Conservation (phyloP, 2,329 filamentous ascomycete species). For the Corynespora cassiicola region DNA sequence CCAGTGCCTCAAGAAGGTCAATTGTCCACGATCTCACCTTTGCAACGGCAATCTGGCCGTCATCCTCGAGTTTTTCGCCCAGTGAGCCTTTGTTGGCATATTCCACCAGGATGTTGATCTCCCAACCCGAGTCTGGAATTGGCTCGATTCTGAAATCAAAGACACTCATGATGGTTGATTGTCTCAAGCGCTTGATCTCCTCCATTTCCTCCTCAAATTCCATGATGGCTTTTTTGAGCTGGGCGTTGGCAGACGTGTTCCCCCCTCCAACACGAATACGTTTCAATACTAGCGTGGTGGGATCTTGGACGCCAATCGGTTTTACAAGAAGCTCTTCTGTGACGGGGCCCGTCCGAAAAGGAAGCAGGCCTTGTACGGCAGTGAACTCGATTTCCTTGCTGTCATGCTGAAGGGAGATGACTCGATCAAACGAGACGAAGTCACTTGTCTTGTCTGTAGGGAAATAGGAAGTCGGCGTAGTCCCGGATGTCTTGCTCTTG, state of each 20-base stretch:
- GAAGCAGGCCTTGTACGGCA: conserved; percentile 70
- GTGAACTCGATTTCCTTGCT: conserved; percentile 70
- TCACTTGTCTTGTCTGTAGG: conserved; percentile 43
- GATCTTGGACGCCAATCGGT: conserved; percentile 63
- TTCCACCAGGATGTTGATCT: conserved; percentile 76
- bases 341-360: conserved; percentile 69
- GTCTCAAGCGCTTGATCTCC: conserved; percentile 73
- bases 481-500: conserved; percentile 54
- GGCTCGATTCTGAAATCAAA: conserved; percentile 78
- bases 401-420: conserved; percentile 68
- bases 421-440: conserved; percentile 70
- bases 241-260: conserved; percentile 69
- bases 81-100: conserved; percentile 83
- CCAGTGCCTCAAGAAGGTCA: conserved; percentile 85
- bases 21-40: conserved; percentile 90
- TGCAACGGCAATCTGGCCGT: conserved; percentile 74
- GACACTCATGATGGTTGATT: conserved; percentile 79
- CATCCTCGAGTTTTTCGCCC: conserved; percentile 79
- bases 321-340: conserved; percentile 76
- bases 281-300: conserved; percentile 69
- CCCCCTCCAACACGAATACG: conserved; percentile 32
- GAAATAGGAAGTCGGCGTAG: conserved; percentile 43
- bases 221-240: conserved; percentile 78
- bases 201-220: conserved; percentile 79
- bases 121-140: conserved; percentile 65